phyloP scores from a whole-genome alignment of 768 basidiomycete species.

The Daedaleopsis sinensis region DNA sequence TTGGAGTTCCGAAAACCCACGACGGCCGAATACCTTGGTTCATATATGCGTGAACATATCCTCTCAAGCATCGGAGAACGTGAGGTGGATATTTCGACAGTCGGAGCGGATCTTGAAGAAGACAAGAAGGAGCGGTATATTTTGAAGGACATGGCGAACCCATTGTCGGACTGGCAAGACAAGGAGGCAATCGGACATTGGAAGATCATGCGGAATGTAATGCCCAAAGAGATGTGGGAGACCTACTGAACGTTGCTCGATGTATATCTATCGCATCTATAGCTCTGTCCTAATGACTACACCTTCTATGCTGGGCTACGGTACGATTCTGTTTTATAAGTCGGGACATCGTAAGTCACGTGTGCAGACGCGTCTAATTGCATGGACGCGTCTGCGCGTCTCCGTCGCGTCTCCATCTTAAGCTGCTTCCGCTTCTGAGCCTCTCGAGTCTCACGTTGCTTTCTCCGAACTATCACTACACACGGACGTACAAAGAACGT shows the following conservation, averaged over 20 bases:
- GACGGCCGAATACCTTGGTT: conserved; percentile 67
- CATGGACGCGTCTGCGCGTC: neutral
- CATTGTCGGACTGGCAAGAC: conserved; percentile 66
- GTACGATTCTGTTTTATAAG: too few relatives aligned
- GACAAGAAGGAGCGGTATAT: conserved; percentile 50
- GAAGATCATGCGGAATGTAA: conserved; percentile 81
- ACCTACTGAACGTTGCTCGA: conserved; percentile 50
- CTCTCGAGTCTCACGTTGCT: neutral
- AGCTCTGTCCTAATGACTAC: neutral
- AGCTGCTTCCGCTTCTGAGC: neutral
- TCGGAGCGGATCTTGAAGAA: conserved; percentile 22
- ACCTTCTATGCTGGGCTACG: too few relatives aligned
- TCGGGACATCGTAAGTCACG: neutral
- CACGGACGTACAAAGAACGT: neutral
- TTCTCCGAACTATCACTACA: neutral
- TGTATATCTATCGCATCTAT: neutral
- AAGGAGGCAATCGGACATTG: conserved; percentile 73
- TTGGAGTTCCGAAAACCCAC: conserved; percentile 60
- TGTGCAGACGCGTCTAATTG: neutral
- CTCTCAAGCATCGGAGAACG: conserved; percentile 51
- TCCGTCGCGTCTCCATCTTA: neutral
- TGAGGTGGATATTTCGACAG: conserved; percentile 52
- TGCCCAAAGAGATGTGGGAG: conserved; percentile 77
- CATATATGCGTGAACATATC: conserved; percentile 65
- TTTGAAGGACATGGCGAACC: conserved; percentile 64